phyloP scores from a whole-genome alignment of 352 stramenopile species.

The Phytopythium oedochilum region DNA sequence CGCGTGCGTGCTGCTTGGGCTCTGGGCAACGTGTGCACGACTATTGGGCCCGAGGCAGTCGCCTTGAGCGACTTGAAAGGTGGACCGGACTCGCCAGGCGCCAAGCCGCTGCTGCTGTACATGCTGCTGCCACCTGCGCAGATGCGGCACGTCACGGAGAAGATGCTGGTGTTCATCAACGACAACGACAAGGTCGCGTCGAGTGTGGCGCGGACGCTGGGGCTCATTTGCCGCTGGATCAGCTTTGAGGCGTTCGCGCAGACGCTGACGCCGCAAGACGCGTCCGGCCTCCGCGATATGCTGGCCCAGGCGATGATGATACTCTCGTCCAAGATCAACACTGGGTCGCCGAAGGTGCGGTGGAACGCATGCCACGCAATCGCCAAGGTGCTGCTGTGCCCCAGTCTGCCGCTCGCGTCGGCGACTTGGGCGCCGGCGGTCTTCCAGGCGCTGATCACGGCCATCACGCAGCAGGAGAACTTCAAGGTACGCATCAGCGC shows the following conservation, averaged over 20 bases:
- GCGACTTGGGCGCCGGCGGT: constrained; percentile 72
- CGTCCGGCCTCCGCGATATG: constrained; percentile 38
- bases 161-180: constrained; percentile 80
- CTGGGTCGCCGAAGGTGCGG: constrained; percentile 76
- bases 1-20: constrained; percentile 80
- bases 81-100: background rate
- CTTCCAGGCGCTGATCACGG: constrained; percentile 71
- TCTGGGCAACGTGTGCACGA: constrained; percentile 84
- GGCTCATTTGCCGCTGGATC: constrained; percentile 77
- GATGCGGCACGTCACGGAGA: constrained; percentile 67
- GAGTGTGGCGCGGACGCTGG: constrained; percentile 74
- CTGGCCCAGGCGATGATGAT: constrained; percentile 67
- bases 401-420: constrained; percentile 64
- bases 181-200: constrained; percentile 89
- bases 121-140: constrained; percentile 60
- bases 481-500: constrained; percentile 88
- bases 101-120: constrained; percentile 37
- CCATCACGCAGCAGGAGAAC: constrained; percentile 83
- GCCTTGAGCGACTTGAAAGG: background rate
- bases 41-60: constrained; percentile 53
- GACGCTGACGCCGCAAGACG: constrained; percentile 26
- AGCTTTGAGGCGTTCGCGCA: constrained; percentile 59
- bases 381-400: constrained; percentile 82
- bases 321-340: constrained; percentile 68
- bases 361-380: constrained; percentile 88